Conservation (phyloP, 2,329 filamentous ascomycete species). For the Ilyonectria mors-panacis region DNA sequence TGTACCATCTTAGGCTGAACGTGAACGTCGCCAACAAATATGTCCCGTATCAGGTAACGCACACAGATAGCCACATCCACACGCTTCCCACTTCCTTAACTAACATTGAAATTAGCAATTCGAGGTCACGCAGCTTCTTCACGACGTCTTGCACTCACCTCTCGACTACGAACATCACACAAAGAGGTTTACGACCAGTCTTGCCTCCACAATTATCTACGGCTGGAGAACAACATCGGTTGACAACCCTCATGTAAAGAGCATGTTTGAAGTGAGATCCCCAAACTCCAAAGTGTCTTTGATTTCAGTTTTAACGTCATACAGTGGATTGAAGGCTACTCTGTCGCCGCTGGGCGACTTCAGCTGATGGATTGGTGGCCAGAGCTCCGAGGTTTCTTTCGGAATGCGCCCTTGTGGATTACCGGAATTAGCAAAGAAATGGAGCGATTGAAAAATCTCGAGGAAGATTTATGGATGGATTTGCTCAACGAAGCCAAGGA, state of each 20-base stretch:
- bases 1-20: conserved; percentile 20
- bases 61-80: neutral
- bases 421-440: conserved; percentile 17
- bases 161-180: conserved; percentile 10
- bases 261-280: conserved; percentile 10
- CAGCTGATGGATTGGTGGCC: conserved; percentile 27
- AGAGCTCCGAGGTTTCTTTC: conserved; percentile 11
- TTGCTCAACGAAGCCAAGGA: conserved; percentile 8
- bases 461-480: conserved; percentile 18
- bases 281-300: too few relatives aligned
- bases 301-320: neutral
- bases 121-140: conserved; percentile 15
- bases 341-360: conserved; percentile 15
- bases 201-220: conserved; percentile 24
- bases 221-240: conserved; percentile 22
- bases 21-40: conserved; percentile 19
- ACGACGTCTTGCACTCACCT: conserved; percentile 8
- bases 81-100: too few relatives aligned
- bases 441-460: conserved; percentile 17
- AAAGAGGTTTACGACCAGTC: conserved; percentile 12
- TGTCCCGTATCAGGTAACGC: conserved; percentile 15
- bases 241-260: conserved; percentile 6
- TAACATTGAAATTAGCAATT: conserved; percentile 6
- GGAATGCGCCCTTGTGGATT: conserved; percentile 13
- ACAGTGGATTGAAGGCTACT: conserved; percentile 20